Base-by-base conservation (phyloP, 176 grass and related monocot species). In the Microstegium vimineum region DNA sequence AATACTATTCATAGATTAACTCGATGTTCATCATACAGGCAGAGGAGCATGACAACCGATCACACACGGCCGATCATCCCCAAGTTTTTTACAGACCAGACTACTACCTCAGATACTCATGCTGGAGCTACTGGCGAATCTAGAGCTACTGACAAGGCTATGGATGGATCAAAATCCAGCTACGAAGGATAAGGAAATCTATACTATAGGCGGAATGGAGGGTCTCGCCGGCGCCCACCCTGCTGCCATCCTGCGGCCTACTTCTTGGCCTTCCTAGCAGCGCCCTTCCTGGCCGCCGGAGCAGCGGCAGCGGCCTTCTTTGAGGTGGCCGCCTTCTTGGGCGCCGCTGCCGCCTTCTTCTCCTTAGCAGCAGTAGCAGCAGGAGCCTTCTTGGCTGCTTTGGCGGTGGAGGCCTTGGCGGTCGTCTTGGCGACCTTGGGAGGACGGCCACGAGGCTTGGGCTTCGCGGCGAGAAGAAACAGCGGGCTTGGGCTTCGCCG, bases 181-280 rank as follows among this genome's bases (percentile, higher is more conserved):
- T 1, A 5, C 0, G 3, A 9, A 8, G 2, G 13, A 17, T 1
- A 8, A n/a, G 2, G 32, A 9, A 3, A 0, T 25, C 13, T 68
- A 80, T 66, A 79, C 13, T 68, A 80, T 66, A 79, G 62, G 62
- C 77, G 31, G 42, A 34, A 23, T 32, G 28, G 7, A 13, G 42
- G 17, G 6, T 7, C 9, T 11, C 9, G 33, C 15, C 43, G 8
- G 4, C 46, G 22, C 0, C 16, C 3, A 42, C 4, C 2, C 9
- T 15, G 23, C n/a, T n/a, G n/a, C n/a, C n/a, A n/a, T n/a, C n/a
- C n/a, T n/a, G 45, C 22, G 0, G 0, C 81, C 88, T 90, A 91
- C 68, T 96, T 96, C 90, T 87, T 95, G 25, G 79, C 85, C 79
- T 85, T 90, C 82, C 74, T 84, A 8, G 76, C 37, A 8, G 63